phyloP scores from a whole-genome alignment of 352 stramenopile genomes.

The Globisporangium paddicum region DNA sequence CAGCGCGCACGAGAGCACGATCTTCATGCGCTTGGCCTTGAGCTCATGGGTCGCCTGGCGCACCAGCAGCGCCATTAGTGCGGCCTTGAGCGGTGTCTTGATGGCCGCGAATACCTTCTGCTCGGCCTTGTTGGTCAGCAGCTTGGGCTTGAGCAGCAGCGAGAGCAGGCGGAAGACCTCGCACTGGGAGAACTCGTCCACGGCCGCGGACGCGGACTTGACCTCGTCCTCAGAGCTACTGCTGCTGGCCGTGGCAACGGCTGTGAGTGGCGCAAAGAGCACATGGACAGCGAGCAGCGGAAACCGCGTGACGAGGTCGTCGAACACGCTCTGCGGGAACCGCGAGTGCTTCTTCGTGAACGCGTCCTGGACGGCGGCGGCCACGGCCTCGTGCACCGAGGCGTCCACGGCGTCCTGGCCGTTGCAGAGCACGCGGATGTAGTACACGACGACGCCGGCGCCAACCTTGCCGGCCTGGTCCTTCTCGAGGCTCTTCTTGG shows the following conservation, averaged over 20 bases:
- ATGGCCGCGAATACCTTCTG: conserved; percentile 27
- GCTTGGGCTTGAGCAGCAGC: conserved; percentile 53
- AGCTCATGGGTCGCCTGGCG: conserved; percentile 26
- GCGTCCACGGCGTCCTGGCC: not conserved
- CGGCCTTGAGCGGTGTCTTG: conserved; percentile 31
- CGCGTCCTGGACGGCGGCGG: conserved; percentile 31
- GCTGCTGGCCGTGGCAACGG: conserved; percentile 30
- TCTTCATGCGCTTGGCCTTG: conserved; percentile 78
- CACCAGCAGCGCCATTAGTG: conserved; percentile 41
- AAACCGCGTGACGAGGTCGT: conserved; percentile 60
- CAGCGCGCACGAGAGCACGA: conserved; percentile 55
- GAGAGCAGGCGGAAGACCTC: conserved; percentile 76
- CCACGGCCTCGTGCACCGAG: conserved; percentile 26
- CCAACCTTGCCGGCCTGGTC: conserved; percentile 58
- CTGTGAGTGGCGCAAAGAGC: conserved; percentile 47
- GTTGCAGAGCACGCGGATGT: conserved; percentile 45
- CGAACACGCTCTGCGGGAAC: conserved; percentile 64
- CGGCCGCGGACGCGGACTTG: conserved; percentile 14
- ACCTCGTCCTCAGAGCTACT: not conserved
- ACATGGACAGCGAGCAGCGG: conserved; percentile 44
- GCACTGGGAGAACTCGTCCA: conserved; percentile 75
- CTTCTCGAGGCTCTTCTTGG: conserved; percentile 52
- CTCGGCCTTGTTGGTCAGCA: conserved; percentile 31
- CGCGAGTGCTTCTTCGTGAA: conserved; percentile 85
- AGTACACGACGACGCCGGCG: conserved; percentile 48